Conservation (phyloP, 345 rosid species). For the Syzygium aromaticum region DNA sequence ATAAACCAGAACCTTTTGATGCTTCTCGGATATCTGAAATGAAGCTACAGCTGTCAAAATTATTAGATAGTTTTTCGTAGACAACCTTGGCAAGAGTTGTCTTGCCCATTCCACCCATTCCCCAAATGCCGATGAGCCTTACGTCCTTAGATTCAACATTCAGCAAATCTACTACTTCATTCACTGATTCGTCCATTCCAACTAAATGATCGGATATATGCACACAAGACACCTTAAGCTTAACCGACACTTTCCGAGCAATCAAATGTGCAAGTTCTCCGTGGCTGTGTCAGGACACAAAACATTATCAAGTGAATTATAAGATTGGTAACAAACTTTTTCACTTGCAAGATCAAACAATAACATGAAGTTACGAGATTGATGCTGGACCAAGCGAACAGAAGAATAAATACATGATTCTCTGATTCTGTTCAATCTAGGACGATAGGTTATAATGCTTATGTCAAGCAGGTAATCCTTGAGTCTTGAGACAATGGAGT, state of each 20-base stretch:
- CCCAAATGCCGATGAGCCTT: neutral
- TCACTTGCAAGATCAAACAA: neutral
- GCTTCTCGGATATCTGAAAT: neutral
- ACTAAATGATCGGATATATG: neutral
- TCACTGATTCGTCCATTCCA: neutral
- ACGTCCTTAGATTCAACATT: neutral
- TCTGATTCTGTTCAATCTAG: neutral
- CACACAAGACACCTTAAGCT: neutral
- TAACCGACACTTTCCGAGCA: neutral
- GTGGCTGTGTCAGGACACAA: neutral
- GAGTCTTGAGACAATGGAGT: neutral
- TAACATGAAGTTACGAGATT: neutral
- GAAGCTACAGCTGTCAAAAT: neutral
- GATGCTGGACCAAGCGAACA: rapidly evolving
- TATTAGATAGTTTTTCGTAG: rapidly evolving
- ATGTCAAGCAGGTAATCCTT: neutral
- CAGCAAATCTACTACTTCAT: neutral
- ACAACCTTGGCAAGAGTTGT: neutral
- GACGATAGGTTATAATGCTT: neutral
- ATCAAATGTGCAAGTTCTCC: neutral
- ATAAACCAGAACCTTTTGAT: neutral
- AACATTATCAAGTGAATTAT: neutral
- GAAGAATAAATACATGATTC: neutral
- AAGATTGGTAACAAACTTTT: neutral
- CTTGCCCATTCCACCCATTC: neutral